Conservation (phyloP, 2,329 filamentous ascomycete species). For the Fusarium chaquense region DNA sequence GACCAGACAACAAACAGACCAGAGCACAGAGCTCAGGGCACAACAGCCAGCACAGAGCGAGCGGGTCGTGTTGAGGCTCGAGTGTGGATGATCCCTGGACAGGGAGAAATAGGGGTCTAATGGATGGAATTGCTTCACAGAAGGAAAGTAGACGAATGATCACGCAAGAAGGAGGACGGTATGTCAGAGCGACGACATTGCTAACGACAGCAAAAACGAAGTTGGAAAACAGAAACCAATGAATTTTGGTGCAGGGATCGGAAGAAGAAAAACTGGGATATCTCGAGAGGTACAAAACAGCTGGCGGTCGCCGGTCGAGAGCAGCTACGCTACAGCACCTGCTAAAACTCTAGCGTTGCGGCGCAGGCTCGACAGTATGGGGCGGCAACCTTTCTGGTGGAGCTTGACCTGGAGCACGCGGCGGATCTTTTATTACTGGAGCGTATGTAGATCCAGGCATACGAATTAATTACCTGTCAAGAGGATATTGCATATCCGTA, state of each 20-base stretch:
- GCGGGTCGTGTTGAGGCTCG: constrained; percentile 32
- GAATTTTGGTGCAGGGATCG: constrained; percentile 5
- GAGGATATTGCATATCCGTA: constrained; percentile 9
- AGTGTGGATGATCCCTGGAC: constrained; percentile 25
- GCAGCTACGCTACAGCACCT: not conserved
- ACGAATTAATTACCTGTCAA: not conserved
- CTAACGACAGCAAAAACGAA: constrained; percentile 4
- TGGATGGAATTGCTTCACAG: constrained; percentile 13
- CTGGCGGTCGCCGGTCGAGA: not conserved
- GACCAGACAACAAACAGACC: constrained; percentile 5
- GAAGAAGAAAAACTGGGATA: constrained; percentile 20
- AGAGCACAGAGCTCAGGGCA: constrained; percentile 30
- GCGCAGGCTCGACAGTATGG: constrained; percentile 10
- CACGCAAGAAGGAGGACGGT: not conserved
- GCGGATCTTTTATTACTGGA: constrained; percentile 21
- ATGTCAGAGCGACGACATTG: constrained; percentile 3
- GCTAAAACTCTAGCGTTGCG: constrained; percentile 8
- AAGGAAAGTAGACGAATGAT: not conserved
- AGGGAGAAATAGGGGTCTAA: constrained; percentile 33
- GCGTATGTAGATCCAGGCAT: constrained; percentile 3
- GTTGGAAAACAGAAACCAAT: constrained; percentile 1
- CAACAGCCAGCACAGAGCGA: constrained; percentile 26
- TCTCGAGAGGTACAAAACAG: constrained; percentile 13
- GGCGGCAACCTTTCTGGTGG: constrained; percentile 27
- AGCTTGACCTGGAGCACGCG: constrained; percentile 7